These are phyloP conservation scores for Schizophyllum amplum DNA, from an alignment of 1,284 basidiomycete genomes.

Conservation along the genomic window DNA sequence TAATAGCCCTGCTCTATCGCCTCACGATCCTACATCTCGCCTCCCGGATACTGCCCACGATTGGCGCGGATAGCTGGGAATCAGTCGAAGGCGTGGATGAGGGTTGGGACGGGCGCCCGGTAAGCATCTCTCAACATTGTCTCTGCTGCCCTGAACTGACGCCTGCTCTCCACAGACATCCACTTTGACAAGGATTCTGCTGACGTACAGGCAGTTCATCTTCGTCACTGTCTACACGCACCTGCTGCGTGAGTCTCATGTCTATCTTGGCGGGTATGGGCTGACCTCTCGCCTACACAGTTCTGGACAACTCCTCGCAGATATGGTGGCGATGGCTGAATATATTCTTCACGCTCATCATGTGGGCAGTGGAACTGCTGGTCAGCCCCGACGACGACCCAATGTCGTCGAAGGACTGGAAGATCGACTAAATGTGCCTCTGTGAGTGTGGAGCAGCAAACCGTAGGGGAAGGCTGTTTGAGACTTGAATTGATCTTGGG, in stretches of 20 bases:
- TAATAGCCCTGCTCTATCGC: slow-evolving; percentile 79
- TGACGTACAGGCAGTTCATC: slow-evolving; percentile 75
- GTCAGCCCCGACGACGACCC: slow-evolving; percentile 72
- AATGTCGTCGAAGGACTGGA: slow-evolving; percentile 67
- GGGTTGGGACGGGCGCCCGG: slow-evolving; percentile 67
- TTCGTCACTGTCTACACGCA: slow-evolving; percentile 84
- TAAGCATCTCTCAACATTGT: slow-evolving; percentile 25
- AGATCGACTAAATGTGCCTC: slow-evolving; percentile 59
- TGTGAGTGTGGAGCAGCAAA: too few relatives aligned
- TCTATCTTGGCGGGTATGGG: background rate
- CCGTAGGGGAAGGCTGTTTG: background rate
- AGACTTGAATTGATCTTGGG: background rate
- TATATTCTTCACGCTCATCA: slow-evolving; percentile 72
- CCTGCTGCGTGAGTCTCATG: slow-evolving; percentile 51
- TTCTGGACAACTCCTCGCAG: slow-evolving; percentile 77
- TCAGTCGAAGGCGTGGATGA: slow-evolving; percentile 53
- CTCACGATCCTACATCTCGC: slow-evolving; percentile 80
- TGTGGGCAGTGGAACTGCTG: slow-evolving; percentile 75
- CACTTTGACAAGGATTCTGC: slow-evolving; percentile 58
- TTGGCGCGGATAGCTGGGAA: slow-evolving; percentile 76
- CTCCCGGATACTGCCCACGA: slow-evolving; percentile 75
- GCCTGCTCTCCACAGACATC: slow-evolving; percentile 55
- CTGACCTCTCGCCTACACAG: slow-evolving; percentile 26
- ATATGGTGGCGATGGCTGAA: slow-evolving; percentile 88
- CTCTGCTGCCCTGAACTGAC: slow-evolving; percentile 6